Base-by-base conservation (phyloP, 306 rosid species). In the Vigna nakashimae region DNA sequence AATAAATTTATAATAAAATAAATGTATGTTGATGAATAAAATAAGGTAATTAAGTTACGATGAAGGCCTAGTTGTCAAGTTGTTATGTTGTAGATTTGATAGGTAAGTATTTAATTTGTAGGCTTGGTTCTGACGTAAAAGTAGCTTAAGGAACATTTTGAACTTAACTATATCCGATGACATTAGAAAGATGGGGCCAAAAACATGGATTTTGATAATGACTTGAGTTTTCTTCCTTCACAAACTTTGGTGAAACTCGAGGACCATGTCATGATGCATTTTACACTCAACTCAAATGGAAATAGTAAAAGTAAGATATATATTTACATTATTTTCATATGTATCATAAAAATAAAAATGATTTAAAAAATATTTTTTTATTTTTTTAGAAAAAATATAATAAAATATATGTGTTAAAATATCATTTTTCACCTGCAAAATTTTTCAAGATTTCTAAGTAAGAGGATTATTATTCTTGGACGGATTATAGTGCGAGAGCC, bases 121-220 rank as follows among this genome's bases (percentile, higher is more conserved):
- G 69, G 45, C 15, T 24, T 73, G 30, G 57, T 56, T 40, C 10
- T 28, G 32, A 68, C 22, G 12, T 20, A 78, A 58, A 51, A 69
- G 63, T 2, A 32, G 63, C 63, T 28, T 7, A 56, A 55, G 4
- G n/a, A 78, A 34, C 75, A 78, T 46, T 20, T 20, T 28, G 20
- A 67, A 55, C 22, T 50, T 38, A 11, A 14, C 50, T 14, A 17
- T 9, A 13, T 45, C 6, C 26, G 78, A 17, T 7, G 24, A 48
- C 53, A 7, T 20, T 3, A 38, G 32, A 59, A 71, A 71, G 57
- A 43, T 64, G 79, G 57, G 75, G 81, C 74, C 20, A 63, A 62
- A 69, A 17, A 51, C 51, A 75, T 69, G 78, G 38, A 36, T 45
- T 69, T 45, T 40, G 34, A 45, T 57, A 26, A 64, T 43, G 38